Base-by-base conservation (phyloP, 2,329 filamentous ascomycete genomes). In the Sordariomycetes sp. region DNA sequence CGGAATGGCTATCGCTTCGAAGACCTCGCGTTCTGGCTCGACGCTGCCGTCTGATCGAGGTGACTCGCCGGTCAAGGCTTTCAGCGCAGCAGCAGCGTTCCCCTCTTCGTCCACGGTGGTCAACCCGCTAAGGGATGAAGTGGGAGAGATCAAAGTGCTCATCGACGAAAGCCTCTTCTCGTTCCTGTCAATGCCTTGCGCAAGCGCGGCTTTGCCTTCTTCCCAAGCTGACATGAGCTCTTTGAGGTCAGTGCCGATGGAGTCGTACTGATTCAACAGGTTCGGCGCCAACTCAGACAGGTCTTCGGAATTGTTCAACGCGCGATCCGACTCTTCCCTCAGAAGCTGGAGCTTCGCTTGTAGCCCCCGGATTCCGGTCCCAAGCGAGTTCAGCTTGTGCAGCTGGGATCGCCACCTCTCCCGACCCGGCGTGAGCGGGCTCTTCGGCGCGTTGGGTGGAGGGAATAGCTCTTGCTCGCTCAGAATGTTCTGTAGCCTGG, bases 321-420 rank as follows among this genome's bases (percentile, higher is more conserved):
- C 78, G 39, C 75, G 75, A 50, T 85, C 86, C 0, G 87, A 93
- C 55, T 95, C 87, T 55, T 98, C 92, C 32, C 86, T 79, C 35
- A 96, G 63, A 7, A 98, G 69, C 39, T 93, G 87, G 64, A 98
- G 78, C 57, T 96, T 98, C 23, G 92, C 92, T 58, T 96, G 90
- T 32, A 98, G 69, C 9, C 86, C 85, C 19, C 88, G 80, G 40
- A 96, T 94, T 12, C 87, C 88, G 36, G 87, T 85, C 1, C 87
- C 94, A 21, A 98, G 69, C 1, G 83, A 84, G 49, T 85, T 86
- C 27, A 98, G 75, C 52, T 94, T 90, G 39, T 86, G 81, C 38
- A 95, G 73, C 54, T 94, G 90, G 35, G 82, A 80, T 37, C 88
- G 82, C 66, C 90, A 80, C 39, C 86, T 78, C 50, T 95, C 87